Evolutionary conservation across 176 grass and related monocot species (phyloP).

Genomic region (Chrysopogon serrulatus): DNA sequence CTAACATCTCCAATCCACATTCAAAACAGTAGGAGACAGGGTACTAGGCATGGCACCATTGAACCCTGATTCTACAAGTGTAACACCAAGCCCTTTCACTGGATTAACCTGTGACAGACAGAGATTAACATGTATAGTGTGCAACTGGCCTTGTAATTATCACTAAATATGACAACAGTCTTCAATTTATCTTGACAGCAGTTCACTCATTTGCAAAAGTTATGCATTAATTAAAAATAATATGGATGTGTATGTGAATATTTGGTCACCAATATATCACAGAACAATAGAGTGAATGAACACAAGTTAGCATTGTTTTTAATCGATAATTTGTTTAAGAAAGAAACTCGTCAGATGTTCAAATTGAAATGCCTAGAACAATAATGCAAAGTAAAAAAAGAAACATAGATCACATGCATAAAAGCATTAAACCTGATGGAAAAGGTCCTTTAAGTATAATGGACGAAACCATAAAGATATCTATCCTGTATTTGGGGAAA

Average conservation of each 20-base stretch:
- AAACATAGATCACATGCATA: background rate
- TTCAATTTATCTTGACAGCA: background rate
- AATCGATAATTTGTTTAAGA: background rate
- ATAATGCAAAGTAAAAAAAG: background rate
- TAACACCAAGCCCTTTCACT: slow-evolving; percentile 58
- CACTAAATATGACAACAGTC: background rate
- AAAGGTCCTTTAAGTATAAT: background rate
- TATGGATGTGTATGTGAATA: background rate
- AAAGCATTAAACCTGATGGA: background rate
- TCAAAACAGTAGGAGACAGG: slow-evolving; percentile 80
- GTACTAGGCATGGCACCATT: slow-evolving; percentile 59
- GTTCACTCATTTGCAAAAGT: background rate
- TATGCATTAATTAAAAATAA: background rate
- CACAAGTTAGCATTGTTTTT: background rate
- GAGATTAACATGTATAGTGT: background rate
- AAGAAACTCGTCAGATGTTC: background rate
- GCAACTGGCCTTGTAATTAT: slow-evolving; percentile 10
- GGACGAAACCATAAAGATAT: background rate
- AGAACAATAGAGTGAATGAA: background rate
- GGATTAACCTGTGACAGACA: slow-evolving; percentile 63
- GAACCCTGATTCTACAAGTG: slow-evolving; percentile 60
- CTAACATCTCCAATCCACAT: slow-evolving; percentile 88
- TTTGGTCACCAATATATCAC: background rate
- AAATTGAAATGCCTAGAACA: background rate
- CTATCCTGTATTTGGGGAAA: background rate